Evolutionary conservation across 495 filamentous ascomycete genomes (phyloP).

Genomic region (Filosporella fistucella): DNA sequence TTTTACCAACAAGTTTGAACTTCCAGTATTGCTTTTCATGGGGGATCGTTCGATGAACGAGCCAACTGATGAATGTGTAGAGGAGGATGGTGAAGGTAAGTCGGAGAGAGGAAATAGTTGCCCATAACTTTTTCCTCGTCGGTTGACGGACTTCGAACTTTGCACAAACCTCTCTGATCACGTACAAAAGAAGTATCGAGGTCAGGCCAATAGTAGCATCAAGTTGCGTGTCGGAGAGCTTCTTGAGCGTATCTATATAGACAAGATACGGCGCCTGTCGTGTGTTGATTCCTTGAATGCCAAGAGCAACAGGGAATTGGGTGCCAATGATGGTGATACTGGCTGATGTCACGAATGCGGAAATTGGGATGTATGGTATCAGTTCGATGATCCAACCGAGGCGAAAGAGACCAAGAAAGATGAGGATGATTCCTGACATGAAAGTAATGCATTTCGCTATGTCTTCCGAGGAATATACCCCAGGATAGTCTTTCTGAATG

Average conservation of each 20-base stretch:
- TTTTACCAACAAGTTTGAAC: too few species aligned
- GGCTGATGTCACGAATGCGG: slow-evolving; percentile 97
- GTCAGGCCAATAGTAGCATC: slow-evolving; percentile 90
- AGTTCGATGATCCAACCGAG: slow-evolving; percentile 96
- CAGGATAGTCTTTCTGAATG: too few species aligned
- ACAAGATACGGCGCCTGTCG: slow-evolving; percentile 77
- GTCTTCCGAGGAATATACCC: too few species aligned
- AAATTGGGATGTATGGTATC: slow-evolving; percentile 86
- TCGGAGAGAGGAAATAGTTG: slow-evolving; percentile 84
- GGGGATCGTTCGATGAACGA: too few species aligned
- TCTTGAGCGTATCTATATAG: slow-evolving; percentile 80
- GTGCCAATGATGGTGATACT: slow-evolving; percentile 86
- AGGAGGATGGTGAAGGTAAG: slow-evolving; percentile 91
- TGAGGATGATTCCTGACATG: slow-evolving; percentile 76
- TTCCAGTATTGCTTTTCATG: too few species aligned
- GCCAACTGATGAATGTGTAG: slow-evolving; percentile 87
- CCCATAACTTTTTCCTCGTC: slow-evolving; percentile 65
- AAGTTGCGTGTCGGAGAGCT: slow-evolving; percentile 60
- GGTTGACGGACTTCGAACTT: slow-evolving; percentile 65
- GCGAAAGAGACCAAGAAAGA: slow-evolving; percentile 72
- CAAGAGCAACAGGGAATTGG: slow-evolving; percentile 83
- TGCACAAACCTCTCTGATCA: slow-evolving; percentile 68
- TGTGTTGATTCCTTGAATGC: slow-evolving; percentile 64
- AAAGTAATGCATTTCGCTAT: too few species aligned
- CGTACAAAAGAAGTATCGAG: slow-evolving; percentile 76